phyloP scores from a whole-genome alignment of 805 yeast species.

The Kodamaea nitidulidarum region DNA sequence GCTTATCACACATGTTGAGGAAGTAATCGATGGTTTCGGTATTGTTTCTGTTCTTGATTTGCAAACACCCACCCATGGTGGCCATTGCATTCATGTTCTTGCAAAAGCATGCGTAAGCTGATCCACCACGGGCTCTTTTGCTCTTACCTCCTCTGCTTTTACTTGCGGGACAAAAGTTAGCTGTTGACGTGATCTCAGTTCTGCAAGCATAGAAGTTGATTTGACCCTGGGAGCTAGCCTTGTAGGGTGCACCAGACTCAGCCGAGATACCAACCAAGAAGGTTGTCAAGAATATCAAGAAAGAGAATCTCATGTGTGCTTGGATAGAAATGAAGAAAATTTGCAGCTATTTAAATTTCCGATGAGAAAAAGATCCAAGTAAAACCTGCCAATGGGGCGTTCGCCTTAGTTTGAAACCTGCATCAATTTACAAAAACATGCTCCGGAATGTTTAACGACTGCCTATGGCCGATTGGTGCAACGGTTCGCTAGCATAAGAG shows the following conservation, averaged over 20 bases:
- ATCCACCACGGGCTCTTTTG: too few species aligned
- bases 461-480: not conserved
- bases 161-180: not conserved
- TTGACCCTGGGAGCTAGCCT: not conserved
- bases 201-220: slow-evolving; percentile 4
- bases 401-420: not conserved
- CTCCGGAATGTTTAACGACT: not conserved
- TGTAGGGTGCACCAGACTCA: not conserved
- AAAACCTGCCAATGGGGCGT: not conserved
- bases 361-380: not conserved
- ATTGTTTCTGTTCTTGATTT: not conserved
- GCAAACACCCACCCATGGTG: slow-evolving; percentile 5
- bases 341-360: slow-evolving; percentile 4
- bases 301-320: not conserved
- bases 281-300: not conserved
- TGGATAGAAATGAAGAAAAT: not conserved
- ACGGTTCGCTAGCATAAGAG: not conserved
- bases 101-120: slow-evolving; percentile 1
- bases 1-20: not conserved
- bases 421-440: not conserved
- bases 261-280: not conserved
- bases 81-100: slow-evolving; percentile 5
- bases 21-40: slow-evolving; percentile 3
- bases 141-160: not conserved
- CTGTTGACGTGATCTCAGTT: not conserved